These are phyloP conservation scores for Achaetomiella virescens DNA, from an alignment of 495 filamentous ascomycete genomes.

Conservation along the genomic window DNA sequence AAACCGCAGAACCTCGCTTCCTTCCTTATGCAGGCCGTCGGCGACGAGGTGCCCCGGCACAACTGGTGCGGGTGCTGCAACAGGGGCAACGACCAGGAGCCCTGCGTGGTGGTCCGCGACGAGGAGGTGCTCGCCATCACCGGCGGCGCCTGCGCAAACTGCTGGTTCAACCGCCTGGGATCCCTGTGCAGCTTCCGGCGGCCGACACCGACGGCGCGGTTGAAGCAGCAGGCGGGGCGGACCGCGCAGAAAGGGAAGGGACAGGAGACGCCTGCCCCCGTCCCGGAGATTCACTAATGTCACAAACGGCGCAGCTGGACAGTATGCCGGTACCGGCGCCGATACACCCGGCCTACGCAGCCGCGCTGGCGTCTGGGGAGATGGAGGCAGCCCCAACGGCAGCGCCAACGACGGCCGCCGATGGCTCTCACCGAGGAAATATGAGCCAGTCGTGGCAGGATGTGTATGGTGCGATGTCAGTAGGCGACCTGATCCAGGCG, in stretches of 20 bases:
- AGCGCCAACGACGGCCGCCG: no score
- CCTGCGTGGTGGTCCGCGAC: conserved; percentile 13
- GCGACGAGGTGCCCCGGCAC: neutral
- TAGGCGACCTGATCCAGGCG: neutral
- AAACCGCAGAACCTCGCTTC: conserved; percentile 14
- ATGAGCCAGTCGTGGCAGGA: no score
- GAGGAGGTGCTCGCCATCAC: neutral
- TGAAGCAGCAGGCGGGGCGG: no score
- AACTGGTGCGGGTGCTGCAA: conserved; percentile 13
- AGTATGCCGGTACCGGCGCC: neutral
- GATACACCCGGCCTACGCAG: neutral
- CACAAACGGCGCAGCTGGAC: no score
- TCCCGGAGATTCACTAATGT: neutral
- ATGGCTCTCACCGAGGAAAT: no score
- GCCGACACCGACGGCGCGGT: neutral
- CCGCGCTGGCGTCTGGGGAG: neutral
- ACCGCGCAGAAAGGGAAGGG: no score
- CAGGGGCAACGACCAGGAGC: neutral
- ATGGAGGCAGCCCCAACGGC: neutral
- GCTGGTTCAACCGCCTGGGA: conserved; percentile 21
- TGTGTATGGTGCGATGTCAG: no score
- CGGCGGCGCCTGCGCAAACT: conserved; percentile 20
- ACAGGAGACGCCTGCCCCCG: neutral
- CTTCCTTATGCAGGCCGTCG: conserved; percentile 20
- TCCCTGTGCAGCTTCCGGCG: conserved; percentile 16